Conservation (phyloP, 441 rosid genomes). For the Gossypium davidsonii region DNA sequence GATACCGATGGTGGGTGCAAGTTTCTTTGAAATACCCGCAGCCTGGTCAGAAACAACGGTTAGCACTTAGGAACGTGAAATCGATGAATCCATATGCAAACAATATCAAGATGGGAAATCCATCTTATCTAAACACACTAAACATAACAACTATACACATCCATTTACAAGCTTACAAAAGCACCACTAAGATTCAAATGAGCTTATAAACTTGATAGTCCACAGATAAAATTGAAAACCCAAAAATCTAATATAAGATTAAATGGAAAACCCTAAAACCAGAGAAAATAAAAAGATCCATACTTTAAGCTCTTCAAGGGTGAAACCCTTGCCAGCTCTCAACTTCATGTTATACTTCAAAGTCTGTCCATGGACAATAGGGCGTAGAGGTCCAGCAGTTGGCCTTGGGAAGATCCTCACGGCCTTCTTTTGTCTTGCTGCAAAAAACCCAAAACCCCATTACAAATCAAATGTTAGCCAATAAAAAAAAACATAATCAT, state of each 20-base stretch:
- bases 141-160: not conserved
- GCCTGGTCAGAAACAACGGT: slow-evolving; percentile 27
- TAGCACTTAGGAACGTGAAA: not conserved
- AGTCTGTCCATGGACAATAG: slow-evolving; percentile 44
- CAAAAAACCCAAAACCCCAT: not conserved
- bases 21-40: slow-evolving; percentile 75
- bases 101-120: not conserved
- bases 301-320: slow-evolving; percentile 63
- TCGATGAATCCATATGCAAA: not conserved
- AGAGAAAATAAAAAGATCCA: not conserved
- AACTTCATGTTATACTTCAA: slow-evolving; percentile 70
- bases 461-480: not conserved
- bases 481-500: not conserved
- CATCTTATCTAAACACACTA: not conserved
- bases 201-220: not conserved
- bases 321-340: slow-evolving; percentile 67
- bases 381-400: slow-evolving; percentile 66
- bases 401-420: slow-evolving; percentile 76
- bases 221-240: not conserved
- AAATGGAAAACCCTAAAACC: not conserved
- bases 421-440: slow-evolving; percentile 77
- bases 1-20: slow-evolving; percentile 64
- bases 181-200: not conserved
- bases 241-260: not conserved
- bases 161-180: not conserved